These are phyloP conservation scores for Penicillium thymicola DNA, from an alignment of 2,329 filamentous ascomycete genomes.

Conservation along the genomic window DNA sequence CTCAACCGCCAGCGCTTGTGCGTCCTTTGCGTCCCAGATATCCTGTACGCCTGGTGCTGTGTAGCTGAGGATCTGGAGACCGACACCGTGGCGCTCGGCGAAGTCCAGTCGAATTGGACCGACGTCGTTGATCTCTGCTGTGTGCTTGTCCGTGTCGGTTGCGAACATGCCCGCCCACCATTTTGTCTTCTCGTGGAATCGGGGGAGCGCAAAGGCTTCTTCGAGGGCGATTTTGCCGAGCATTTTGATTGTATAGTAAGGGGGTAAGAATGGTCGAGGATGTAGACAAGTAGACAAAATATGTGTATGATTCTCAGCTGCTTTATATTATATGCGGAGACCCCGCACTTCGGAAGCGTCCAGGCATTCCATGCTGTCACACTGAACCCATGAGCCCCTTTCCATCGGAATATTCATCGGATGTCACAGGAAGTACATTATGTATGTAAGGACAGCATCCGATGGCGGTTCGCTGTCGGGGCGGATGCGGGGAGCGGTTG, in stretches of 20 bases:
- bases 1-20: constrained; percentile 44
- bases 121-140: constrained; percentile 54
- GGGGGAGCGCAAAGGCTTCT: constrained; percentile 60
- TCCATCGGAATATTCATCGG: neutral
- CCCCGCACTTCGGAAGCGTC: constrained; percentile 12
- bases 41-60: constrained; percentile 51
- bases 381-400: neutral
- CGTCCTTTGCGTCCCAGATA: constrained; percentile 45
- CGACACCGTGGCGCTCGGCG: constrained; percentile 47
- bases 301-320: neutral
- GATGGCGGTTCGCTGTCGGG: constrained; percentile 4
- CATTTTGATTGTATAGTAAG: constrained; percentile 40
- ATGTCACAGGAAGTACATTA: neutral
- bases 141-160: constrained; percentile 57
- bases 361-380: neutral
- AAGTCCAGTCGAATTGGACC: constrained; percentile 43
- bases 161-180: constrained; percentile 63
- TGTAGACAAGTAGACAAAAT: no score
- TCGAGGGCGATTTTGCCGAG: constrained; percentile 61
- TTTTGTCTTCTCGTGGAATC: constrained; percentile 55
- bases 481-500: constrained; percentile 4
- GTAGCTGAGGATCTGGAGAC: constrained; percentile 49
- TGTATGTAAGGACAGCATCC: neutral
- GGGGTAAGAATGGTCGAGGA: neutral
- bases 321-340: constrained; percentile 3